Base-by-base conservation (phyloP, 1,284 basidiomycete species). In the Sporisorium sorghi region DNA sequence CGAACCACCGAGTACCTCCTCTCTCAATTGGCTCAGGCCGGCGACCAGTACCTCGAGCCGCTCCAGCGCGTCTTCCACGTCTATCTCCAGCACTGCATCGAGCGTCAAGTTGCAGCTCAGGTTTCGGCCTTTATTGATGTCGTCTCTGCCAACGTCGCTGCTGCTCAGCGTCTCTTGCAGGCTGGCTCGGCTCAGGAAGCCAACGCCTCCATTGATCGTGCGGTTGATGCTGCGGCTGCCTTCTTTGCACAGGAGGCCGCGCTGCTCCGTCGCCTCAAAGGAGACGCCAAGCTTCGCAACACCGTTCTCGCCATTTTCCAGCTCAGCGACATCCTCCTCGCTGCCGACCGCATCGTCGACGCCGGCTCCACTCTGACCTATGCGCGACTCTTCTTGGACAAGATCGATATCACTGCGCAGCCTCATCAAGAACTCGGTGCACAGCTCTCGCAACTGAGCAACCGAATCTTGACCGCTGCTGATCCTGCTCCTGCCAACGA, bases 61-160 rank as follows among this genome's bases (percentile, higher is more conserved):
- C 55, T 71, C 23, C 47, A 59, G 24, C 53, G 44, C 28, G 57
- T 71, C 40, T 64, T 61, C 35, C 60, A 58, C 10, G 55, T 58
- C 37, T 75, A 74, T 24, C 43, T 71, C 19, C 33, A 58, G 28
- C 30, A 23, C 4, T 50, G 48, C 30, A 33, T 51, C 32, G 26
- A 48, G 14, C 37, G 7, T 9, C 4, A 15, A 35, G 2, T 21
- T 14, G 21, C 32, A 40, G 54, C 63, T 15, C 6, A 53, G n/a
- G 37, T 71, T 15, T 42, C 24, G 14, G 12, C 40, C 9, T 43
- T 70, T 2, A 28, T 35, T 10, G 19, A 55, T 19, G 56, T 70
- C 44, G 37, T 84, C 37, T 50, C 78, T 1, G 67, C 69, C 44
- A 67, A 66, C 26, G 64, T 68, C n/a, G 78, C 70, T n/a, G 42